Conservation (phyloP, 2,329 filamentous ascomycete genomes). For the Coniochaeta sp. region DNA sequence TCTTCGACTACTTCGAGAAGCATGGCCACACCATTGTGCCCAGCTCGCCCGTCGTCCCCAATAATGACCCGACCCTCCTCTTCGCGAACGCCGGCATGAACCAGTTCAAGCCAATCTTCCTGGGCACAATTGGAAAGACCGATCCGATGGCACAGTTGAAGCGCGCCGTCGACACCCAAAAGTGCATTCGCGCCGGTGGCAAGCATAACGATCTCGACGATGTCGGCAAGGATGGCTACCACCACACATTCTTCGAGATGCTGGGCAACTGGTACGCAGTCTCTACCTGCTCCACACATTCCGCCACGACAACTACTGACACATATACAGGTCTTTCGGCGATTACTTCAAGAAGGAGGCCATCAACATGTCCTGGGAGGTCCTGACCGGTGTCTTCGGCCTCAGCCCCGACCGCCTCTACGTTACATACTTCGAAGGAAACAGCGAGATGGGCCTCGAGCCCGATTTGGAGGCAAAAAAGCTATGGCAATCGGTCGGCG, state of each 20-base stretch:
- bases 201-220: slow-evolving; percentile 98
- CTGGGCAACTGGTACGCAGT: slow-evolving; percentile 75
- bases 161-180: slow-evolving; percentile 90
- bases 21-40: slow-evolving; percentile 90
- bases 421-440: slow-evolving; percentile 96
- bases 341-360: slow-evolving; percentile 99
- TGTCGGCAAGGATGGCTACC: slow-evolving; percentile 98
- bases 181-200: slow-evolving; percentile 94
- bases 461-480: slow-evolving; percentile 88
- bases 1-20: slow-evolving; percentile 84
- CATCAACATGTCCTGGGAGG: slow-evolving; percentile 85
- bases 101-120: slow-evolving; percentile 98
- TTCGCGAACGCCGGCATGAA: slow-evolving; percentile 99
- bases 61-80: slow-evolving; percentile 92
- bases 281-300: background rate
- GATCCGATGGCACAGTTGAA: slow-evolving; percentile 85
- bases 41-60: slow-evolving; percentile 92
- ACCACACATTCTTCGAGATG: slow-evolving; percentile 99
- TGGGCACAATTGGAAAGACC: slow-evolving; percentile 83
- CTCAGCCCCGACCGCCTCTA: slow-evolving; percentile 79
- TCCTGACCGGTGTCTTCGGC: slow-evolving; percentile 86
- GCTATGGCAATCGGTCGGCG: slow-evolving; percentile 78
- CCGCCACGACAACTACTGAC: background rate
- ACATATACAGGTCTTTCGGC: slow-evolving; percentile 60
- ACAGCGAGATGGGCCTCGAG: slow-evolving; percentile 67